Evolutionary conservation across 1,139 yeast genomes (phyloP), one percentile per base, ranked within the genome.

Genomic region (Wickerhamomyces sp.): DNA sequence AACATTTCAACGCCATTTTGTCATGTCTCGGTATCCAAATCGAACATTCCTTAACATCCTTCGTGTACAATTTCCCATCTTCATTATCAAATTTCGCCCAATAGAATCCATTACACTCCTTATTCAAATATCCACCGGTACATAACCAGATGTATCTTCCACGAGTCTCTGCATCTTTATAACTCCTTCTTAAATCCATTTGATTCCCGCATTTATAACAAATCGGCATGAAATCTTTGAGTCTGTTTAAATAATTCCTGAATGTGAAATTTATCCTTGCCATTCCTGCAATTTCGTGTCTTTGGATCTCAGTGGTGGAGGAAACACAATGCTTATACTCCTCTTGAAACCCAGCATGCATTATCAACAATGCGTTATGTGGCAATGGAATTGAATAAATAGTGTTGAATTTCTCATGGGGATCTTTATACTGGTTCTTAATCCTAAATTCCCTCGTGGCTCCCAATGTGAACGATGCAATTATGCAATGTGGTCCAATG

Each of bases 261-360:
- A 72, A 81, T 0, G 93, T 83, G 29, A 83, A 53, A 46, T 78
- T 82, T 45, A 78, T 68, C 32, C 93, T 59, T 4, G 65, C 43
- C 3, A 62, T 46, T 0, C 78, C 80, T 1, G 78, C 56, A 1
- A 68, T 54, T 0, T 73, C 69, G 49, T 81, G 78, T 1, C 58
- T 57, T 40, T 59, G 61, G 41, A 53, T 13, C 57, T 53, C 48
- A 50, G 54, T 54, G 54, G 56, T 40, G 58, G 60, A 26, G 63
- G 67, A 31, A 17, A 77, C 64, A 39, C 74, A 60, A 49, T 82
- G 89, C 46, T 76, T 80, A 54, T 60, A 83, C 31, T 72, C 72
- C 45, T 83, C 93, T 52, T 83, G 93, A 42, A 84, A 77, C 1
- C 86, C 86, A 1, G 86, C 82, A 43, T 78, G 77, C 93, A 83